phyloP scores from a whole-genome alignment of 345 rosid species.

The Pseudoturritis turrita region DNA sequence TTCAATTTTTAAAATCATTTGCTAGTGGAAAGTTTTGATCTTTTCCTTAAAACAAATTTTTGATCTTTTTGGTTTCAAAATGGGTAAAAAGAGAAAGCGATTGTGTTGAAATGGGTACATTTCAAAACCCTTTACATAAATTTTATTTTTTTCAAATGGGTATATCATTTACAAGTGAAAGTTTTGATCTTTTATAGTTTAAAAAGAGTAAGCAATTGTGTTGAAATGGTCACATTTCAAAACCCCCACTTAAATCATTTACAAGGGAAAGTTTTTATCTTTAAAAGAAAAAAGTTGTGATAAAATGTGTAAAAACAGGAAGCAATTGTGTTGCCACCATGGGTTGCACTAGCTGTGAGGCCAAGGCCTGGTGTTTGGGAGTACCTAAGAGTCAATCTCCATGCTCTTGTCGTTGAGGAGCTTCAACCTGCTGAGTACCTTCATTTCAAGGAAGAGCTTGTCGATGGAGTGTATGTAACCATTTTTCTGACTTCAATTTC shows the following conservation, averaged over 20 bases:
- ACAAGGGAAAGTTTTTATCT: not conserved
- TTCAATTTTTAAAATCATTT: too few species aligned
- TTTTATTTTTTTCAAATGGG: too few species aligned
- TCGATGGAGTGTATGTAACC: slow-evolving; percentile 66
- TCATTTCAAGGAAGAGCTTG: slow-evolving; percentile 94
- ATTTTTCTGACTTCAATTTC: not conserved
- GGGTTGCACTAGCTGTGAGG: slow-evolving; percentile 90
- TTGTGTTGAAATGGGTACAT: too few species aligned
- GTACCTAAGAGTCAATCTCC: slow-evolving; percentile 69
- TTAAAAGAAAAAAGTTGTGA: not conserved
- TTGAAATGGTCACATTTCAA: too few species aligned
- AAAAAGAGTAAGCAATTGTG: too few species aligned
- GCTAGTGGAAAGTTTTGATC: not conserved
- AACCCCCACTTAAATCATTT: too few species aligned
- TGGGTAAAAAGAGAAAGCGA: too few species aligned
- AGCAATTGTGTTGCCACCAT: slow-evolving; percentile 84
- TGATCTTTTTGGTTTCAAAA: not conserved
- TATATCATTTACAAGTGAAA: not conserved
- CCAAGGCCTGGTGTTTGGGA: slow-evolving; percentile 99
- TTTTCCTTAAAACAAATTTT: too few species aligned
- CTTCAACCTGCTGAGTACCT: slow-evolving; percentile 73
- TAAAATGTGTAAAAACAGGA: slow-evolving; percentile 41
- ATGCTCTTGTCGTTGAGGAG: slow-evolving; percentile 83
- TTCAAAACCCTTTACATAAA: too few species aligned
- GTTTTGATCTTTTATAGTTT: not conserved